Conservation (phyloP, 371 early-diverging fungal species). For the Actinomortierella ambigua region DNA sequence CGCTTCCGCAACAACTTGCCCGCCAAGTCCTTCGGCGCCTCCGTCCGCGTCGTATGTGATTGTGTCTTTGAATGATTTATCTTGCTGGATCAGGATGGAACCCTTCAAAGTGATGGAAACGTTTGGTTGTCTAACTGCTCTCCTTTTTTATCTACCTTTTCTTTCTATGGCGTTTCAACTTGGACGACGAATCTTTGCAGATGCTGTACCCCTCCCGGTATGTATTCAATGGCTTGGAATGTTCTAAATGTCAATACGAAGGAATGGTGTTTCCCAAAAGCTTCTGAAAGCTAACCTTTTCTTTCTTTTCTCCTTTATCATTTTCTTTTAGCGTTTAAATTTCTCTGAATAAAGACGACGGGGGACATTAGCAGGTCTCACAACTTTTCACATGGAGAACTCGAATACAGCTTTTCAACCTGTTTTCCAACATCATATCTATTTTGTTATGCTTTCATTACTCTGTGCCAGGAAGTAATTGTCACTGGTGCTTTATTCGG, state of each 20-base stretch:
- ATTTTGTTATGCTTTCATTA: too few species aligned
- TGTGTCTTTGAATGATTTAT: constrained; percentile 6
- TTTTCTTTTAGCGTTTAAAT: constrained; percentile 41
- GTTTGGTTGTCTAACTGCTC: constrained; percentile 3
- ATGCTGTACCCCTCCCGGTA: constrained; percentile 94
- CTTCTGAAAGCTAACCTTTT: not conserved
- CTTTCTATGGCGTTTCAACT: not conserved
- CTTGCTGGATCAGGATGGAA: not conserved
- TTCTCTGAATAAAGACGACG: constrained; percentile 2
- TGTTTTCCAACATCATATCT: too few species aligned
- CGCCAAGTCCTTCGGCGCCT: constrained; percentile 91
- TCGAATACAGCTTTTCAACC: too few species aligned
- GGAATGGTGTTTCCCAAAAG: not conserved
- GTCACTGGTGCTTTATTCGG: too few species aligned
- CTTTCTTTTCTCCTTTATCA: constrained; percentile 6
- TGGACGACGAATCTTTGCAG: constrained; percentile 44
- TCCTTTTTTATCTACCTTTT: constrained; percentile 6
- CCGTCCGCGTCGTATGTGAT: constrained; percentile 85
- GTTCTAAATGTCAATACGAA: not conserved
- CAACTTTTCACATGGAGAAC: too few species aligned
- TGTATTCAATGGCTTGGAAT: constrained; percentile 56
- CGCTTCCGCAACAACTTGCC: constrained; percentile 97
- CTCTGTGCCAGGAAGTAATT: too few species aligned
- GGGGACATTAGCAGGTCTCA: too few species aligned
- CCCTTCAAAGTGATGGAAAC: too few species aligned